Evolutionary conservation across 148 eudicot species (phyloP).

Genomic region (Rhododendron kiyosumense): DNA sequence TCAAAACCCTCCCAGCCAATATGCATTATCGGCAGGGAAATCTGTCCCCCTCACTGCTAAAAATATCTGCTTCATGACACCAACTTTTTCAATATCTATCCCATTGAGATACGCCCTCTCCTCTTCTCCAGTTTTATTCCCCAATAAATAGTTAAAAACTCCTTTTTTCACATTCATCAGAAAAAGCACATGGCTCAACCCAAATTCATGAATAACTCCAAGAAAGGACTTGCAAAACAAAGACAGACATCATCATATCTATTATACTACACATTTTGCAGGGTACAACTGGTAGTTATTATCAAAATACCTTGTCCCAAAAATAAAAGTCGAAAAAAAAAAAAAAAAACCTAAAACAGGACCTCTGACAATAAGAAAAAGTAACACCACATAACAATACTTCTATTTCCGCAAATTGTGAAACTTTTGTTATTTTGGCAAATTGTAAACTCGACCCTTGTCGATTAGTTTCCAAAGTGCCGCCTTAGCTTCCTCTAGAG

Average conservation of each 20-base stretch:
- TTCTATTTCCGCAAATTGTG: neutral
- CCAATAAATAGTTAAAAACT: neutral
- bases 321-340: neutral
- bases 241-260: neutral
- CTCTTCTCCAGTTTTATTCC: neutral
- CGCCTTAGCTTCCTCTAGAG: conserved; percentile 87
- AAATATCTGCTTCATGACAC: neutral
- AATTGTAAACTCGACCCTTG: conserved; percentile 51
- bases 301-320: neutral
- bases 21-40: neutral
- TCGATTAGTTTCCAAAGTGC: conserved; percentile 70
- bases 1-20: neutral
- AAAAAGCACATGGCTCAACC: neutral
- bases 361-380: neutral
- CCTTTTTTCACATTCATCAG: neutral
- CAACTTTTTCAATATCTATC: neutral
- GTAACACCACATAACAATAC: neutral
- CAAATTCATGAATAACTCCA: neutral
- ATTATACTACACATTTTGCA: neutral
- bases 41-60: neutral
- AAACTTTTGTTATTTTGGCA: conserved; percentile 38
- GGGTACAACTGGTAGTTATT: neutral
- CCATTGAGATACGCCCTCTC: neutral
- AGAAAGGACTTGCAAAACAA: neutral
- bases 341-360: neutral